Base-by-base conservation (phyloP, 768 basidiomycete genomes). In the Clitopilus passeckerianus region DNA sequence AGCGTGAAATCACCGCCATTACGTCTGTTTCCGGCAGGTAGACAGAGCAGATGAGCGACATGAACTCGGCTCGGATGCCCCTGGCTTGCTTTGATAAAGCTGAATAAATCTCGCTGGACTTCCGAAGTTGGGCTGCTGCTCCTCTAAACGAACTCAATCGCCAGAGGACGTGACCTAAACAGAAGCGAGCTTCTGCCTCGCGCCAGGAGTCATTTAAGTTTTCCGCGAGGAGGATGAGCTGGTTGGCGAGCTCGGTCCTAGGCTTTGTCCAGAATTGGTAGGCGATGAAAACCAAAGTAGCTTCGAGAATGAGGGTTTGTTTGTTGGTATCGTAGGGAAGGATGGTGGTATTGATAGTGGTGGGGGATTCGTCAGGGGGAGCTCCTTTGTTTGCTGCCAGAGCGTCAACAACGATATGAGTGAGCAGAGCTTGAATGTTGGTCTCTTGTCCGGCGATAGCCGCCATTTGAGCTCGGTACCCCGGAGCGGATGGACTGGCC, bases 371-470 rank as follows among this genome's bases (percentile, higher is more conserved):
- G 46, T 18, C 10, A n/a, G 16, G 22, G 12, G n/a, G n/a, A n/a
- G n/a, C n/a, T n/a, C n/a, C 46, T 12, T 9, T 18, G 9, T 9
- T 5, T 20, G n/a, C 22, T 10, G 16, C 18, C 46, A 50, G 20
- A 3, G 46, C 46, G 20, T 50, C 46, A 50, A 18, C 16, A 20
- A 50, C 15, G 46, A 50, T 50, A 12, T 5, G 12, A 5, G 46
- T 50, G 20, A 55, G 33, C n/a, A 55, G 30, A 6, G 54, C 30
- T 55, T 61, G 61, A 10, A 66, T 56, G 33, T 67, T 67, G 10
- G 34, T 58, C n/a, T 65, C 63, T 46, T 66, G 63, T 0, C 10
- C 24, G 12, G 56, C 35, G 10, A 67, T n/a, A n/a, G 57, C 57
- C 34, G 14, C 16, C 10, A 43, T 7, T 15, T 46, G 20, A 15